phyloP scores from a whole-genome alignment of 345 rosid species.

The Linum tenue region DNA sequence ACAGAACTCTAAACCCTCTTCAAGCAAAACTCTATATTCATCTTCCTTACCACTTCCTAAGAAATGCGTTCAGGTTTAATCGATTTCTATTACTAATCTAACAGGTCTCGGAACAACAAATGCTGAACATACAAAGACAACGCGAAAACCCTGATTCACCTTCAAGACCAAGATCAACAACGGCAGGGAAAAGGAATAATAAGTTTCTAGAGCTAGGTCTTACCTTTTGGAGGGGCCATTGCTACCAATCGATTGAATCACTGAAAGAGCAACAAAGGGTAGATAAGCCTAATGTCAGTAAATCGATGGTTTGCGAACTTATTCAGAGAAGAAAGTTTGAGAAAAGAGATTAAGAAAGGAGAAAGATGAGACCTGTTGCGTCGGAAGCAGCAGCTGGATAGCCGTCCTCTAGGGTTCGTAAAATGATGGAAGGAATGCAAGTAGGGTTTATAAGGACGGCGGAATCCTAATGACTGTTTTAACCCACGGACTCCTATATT shows the following conservation, averaged over 20 bases:
- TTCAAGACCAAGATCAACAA: not conserved
- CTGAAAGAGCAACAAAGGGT: not conserved
- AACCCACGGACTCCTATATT: not conserved
- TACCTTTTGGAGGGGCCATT: conserved; percentile 23
- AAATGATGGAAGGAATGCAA: not conserved
- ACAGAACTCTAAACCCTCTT: not conserved
- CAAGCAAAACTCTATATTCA: too few relatives aligned
- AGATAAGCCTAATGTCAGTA: not conserved
- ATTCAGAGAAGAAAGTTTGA: not conserved
- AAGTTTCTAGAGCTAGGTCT: not conserved
- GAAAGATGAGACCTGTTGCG: conserved; percentile 16
- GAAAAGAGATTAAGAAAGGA: not conserved
- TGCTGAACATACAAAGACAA: too few relatives aligned
- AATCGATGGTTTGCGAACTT: not conserved
- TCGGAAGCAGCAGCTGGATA: conserved; percentile 14
- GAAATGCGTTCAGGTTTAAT: too few relatives aligned
- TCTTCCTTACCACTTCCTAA: too few relatives aligned
- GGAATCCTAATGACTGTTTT: conserved; percentile 10
- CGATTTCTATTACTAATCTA: too few relatives aligned
- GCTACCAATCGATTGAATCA: conserved; percentile 9
- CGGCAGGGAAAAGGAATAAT: not conserved
- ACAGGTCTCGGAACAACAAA: too few relatives aligned
- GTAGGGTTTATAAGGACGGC: conserved; percentile 24
- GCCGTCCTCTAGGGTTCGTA: conserved; percentile 23
- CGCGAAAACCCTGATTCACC: not conserved